Evolutionary conservation across 2,329 filamentous ascomycete genomes (phyloP).

Genomic region (Exophiala sideris): DNA sequence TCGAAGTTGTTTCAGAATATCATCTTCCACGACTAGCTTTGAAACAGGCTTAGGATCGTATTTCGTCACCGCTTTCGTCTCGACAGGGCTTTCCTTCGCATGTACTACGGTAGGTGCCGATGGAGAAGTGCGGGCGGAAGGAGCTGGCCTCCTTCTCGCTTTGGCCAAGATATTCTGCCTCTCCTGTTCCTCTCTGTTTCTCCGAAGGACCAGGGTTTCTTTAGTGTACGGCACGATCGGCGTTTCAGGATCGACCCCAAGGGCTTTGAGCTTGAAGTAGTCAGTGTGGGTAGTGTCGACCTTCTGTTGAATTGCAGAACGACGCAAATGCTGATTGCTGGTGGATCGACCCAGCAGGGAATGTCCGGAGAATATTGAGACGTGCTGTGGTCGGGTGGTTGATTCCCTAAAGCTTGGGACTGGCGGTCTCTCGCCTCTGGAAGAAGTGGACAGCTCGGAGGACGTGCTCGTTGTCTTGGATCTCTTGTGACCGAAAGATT

Average conservation of each 20-base stretch:
- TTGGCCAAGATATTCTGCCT: constrained; percentile 12
- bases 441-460: constrained; percentile 6
- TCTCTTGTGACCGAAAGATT: constrained; percentile 24
- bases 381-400: constrained; percentile 4
- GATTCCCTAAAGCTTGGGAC: constrained; percentile 5
- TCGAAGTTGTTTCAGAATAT: constrained; percentile 30
- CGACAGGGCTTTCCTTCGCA: not conserved
- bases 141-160: constrained; percentile 5
- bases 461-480: constrained; percentile 25
- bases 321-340: constrained; percentile 22
- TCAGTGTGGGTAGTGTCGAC: constrained; percentile 47
- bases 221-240: constrained; percentile 28
- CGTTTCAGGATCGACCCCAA: constrained; percentile 43
- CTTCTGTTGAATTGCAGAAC: constrained; percentile 19
- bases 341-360: constrained; percentile 21
- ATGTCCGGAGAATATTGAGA: constrained; percentile 17
- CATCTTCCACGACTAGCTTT: constrained; percentile 24
- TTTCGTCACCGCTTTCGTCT: not conserved
- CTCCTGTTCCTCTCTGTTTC: constrained; percentile 23
- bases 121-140: constrained; percentile 5
- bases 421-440: not conserved
- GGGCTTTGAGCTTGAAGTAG: constrained; percentile 51
- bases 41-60: not conserved
- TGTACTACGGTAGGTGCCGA: not conserved
- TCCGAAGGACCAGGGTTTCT: constrained; percentile 15